These are phyloP conservation scores for Cercis canadensis DNA, from an alignment of 306 rosid species.

Conservation along the genomic window DNA sequence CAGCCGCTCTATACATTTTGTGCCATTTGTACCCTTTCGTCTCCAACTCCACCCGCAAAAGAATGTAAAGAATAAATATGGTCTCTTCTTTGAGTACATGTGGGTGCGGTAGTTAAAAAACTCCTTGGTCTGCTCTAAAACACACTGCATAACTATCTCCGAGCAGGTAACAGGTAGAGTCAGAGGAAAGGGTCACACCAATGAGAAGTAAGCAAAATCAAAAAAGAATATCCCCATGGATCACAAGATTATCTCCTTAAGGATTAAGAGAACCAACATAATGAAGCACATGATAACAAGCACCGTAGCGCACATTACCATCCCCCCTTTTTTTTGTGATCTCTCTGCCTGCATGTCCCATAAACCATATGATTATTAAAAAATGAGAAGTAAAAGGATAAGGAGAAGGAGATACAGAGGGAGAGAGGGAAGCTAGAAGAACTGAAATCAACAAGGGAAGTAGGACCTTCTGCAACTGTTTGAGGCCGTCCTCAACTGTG, in stretches of 20 bases:
- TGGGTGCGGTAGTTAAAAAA: slow-evolving; percentile 34
- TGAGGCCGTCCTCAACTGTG: slow-evolving; percentile 94
- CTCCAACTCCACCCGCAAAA: slow-evolving; percentile 27
- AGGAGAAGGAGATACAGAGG: slow-evolving; percentile 2
- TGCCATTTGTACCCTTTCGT: slow-evolving; percentile 38
- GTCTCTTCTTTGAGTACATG: slow-evolving; percentile 19
- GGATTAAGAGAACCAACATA: slow-evolving; percentile 85
- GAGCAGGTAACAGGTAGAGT: slow-evolving; percentile 35
- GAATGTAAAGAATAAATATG: slow-evolving; percentile 34
- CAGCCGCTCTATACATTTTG: slow-evolving; percentile 54
- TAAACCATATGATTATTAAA: slow-evolving; percentile 26
- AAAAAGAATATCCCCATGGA: slow-evolving; percentile 34
- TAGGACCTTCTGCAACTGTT: slow-evolving; percentile 87
- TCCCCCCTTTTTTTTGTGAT: slow-evolving; percentile 93
- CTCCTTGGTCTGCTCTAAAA: slow-evolving; percentile 42
- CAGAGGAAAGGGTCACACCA: slow-evolving; percentile 43
- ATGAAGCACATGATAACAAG: slow-evolving; percentile 93
- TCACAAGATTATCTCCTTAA: slow-evolving; percentile 90
- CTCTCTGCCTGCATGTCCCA: slow-evolving; percentile 85
- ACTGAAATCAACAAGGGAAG: slow-evolving; percentile 13
- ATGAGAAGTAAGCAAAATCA: slow-evolving; percentile 45
- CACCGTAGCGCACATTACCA: slow-evolving; percentile 91
- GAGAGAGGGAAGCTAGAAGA: slow-evolving; percentile 18
- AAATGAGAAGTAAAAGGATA: neutral
- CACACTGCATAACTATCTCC: slow-evolving; percentile 36